Base-by-base conservation (phyloP, 225 moss, liverwort and hornwort species). In the Ulota crispa region DNA sequence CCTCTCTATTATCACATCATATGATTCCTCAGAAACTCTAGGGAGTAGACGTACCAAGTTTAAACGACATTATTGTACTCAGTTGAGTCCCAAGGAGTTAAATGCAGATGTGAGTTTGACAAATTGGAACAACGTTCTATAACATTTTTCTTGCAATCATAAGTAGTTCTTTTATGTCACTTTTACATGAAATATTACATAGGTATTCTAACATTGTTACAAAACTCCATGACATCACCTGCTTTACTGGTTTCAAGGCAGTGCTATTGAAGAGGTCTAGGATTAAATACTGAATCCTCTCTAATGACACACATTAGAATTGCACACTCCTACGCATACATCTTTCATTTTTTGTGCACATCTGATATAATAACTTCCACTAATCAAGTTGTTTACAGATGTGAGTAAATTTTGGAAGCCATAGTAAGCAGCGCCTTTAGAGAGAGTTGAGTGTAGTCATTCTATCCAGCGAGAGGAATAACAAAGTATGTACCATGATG, bases 401-500 rank as follows among this genome's bases (percentile, higher is more conserved):
- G 10, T 57, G 24, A 57, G 7, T 19, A 32, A 31, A 32, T 32
- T 23, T 32, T 32, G 32, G 32, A 64, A 32, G 64, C 3, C 64
- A 30, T 32, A n/a, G 9, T 31, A 41, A 3, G 1, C 0, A 24
- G 0, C 10, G 1, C 24, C 1, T 0, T 34, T 52, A 36, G 2
- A 64, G 3, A 52, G 6, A 11, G 1, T 31, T 30, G 15, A 18
- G 18, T 3, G 7, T 31, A 19, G 0, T 16, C 15, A 72, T 54
- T 20, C 4, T 63, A 70, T 41, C 55, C 9, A 78, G 20, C 31
- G 7, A 71, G 14, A 72, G 14, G 16, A 23, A 39, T 52, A 19
- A 34, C 4, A 41, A 70, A 73, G 36, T 32, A 12, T 39, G 20
- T 86, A 96, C 96, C 93, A 87, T 89, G 59, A 94, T 85, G 59